phyloP scores from a whole-genome alignment of 2,329 filamentous ascomycete species.

The Grosmannia serpens region DNA sequence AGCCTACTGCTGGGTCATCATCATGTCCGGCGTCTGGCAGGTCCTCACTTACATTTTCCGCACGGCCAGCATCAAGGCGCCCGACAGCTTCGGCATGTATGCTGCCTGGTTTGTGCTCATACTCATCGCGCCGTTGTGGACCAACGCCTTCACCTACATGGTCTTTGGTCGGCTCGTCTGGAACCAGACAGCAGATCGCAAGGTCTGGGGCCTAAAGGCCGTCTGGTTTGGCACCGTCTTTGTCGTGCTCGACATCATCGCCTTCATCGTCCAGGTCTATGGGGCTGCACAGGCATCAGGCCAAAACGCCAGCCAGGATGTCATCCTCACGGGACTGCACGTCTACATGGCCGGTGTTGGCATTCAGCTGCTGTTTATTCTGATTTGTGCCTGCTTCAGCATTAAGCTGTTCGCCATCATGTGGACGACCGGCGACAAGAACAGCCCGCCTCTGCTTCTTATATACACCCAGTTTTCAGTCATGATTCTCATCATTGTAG shows the following conservation, averaged over 20 bases:
- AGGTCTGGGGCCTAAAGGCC: conserved; percentile 19
- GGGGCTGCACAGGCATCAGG: conserved; percentile 22
- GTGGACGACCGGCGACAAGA: conserved; percentile 15
- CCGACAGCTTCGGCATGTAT: conserved; percentile 16
- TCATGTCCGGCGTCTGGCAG: conserved; percentile 28
- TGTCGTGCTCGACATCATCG: conserved; percentile 33
- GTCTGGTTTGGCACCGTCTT: conserved; percentile 30
- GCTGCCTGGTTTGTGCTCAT: conserved; percentile 25
- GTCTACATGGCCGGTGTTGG: conserved; percentile 9
- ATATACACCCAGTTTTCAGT: conserved; percentile 5
- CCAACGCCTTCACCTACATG: conserved; percentile 35
- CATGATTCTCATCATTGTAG: conserved; percentile 3
- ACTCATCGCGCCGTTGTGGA: conserved; percentile 30
- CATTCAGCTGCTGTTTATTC: conserved; percentile 18
- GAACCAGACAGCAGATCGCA: conserved; percentile 23
- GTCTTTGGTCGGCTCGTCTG: conserved; percentile 28
- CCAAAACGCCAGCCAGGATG: not conserved
- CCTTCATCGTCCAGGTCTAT: conserved; percentile 32
- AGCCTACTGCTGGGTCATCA: conserved; percentile 23
- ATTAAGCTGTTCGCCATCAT: conserved; percentile 12
- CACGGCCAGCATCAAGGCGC: conserved; percentile 26
- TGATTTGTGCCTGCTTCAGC: conserved; percentile 25
- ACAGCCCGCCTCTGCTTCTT: not conserved
- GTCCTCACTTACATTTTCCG: conserved; percentile 7
- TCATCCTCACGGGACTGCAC: not conserved